Evolutionary conservation across 116 monocot genomes (phyloP).

Genomic region (Dioscorea cayenensis): DNA sequence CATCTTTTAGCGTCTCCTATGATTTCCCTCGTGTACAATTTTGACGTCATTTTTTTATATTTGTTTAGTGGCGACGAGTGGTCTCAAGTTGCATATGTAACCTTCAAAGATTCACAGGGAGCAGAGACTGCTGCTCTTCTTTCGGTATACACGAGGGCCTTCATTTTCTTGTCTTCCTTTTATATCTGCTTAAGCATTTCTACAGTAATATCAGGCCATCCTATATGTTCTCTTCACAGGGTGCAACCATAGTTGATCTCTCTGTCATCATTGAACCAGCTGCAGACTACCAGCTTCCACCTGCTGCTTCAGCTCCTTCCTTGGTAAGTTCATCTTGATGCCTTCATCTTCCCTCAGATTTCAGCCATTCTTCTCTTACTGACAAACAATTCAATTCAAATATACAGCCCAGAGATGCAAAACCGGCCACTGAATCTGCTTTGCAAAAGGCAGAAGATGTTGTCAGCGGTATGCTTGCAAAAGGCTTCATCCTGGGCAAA

Average conservation of each 20-base stretch:
- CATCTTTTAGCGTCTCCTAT: too few species aligned
- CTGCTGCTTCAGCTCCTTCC: constrained; percentile 11
- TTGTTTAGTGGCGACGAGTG: constrained; percentile 6
- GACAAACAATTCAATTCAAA: background rate
- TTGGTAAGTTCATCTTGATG: background rate
- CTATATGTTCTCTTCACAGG: constrained; percentile 18
- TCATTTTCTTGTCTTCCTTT: background rate
- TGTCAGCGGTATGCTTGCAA: constrained; percentile 82
- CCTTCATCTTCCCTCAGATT: background rate
- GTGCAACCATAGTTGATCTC: constrained; percentile 43
- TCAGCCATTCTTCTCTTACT: background rate
- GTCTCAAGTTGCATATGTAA: constrained; percentile 18
- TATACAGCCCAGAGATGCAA: constrained; percentile 18
- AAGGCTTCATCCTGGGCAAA: constrained; percentile 81
- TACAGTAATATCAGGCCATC: background rate
- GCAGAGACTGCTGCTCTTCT: constrained; percentile 17
- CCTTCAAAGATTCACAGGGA: constrained; percentile 18
- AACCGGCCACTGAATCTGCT: constrained; percentile 38
- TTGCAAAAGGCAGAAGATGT: constrained; percentile 85
- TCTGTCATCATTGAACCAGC: constrained; percentile 10
- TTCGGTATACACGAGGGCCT: background rate
- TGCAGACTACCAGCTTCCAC: constrained; percentile 33
- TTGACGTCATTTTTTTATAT: background rate
- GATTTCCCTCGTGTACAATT: too few species aligned
- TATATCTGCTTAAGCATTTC: background rate